phyloP scores from a whole-genome alignment of 768 basidiomycete species.

The Hortiboletus flavorubellus region DNA sequence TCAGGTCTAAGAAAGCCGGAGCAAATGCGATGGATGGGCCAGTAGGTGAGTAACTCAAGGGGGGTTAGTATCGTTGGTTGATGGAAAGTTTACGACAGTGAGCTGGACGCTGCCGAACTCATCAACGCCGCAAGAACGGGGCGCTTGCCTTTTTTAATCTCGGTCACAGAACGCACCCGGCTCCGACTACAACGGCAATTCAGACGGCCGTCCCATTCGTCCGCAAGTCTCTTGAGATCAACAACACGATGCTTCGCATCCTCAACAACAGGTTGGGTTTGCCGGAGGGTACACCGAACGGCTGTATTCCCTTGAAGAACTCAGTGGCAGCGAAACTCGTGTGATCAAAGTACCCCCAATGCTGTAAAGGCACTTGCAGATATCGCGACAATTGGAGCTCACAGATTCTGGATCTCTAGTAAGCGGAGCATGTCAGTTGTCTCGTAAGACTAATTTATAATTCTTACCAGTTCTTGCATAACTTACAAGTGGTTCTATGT shows the following conservation, averaged over 20 bases:
- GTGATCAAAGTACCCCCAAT: conserved; percentile 48
- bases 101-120: conserved; percentile 55
- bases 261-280: conserved; percentile 57
- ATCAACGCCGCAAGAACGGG: conserved; percentile 68
- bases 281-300: conserved; percentile 39
- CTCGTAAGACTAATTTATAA: neutral
- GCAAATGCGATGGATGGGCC: conserved; percentile 57
- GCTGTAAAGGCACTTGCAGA: conserved; percentile 24
- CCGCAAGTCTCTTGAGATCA: conserved; percentile 54
- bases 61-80: neutral
- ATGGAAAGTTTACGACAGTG: neutral
- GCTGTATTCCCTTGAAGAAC: conserved; percentile 43
- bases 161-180: conserved; percentile 55
- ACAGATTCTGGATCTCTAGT: conserved; percentile 77
- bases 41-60: conserved; percentile 35
- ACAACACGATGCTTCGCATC: conserved; percentile 48
- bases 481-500: conserved; percentile 73
- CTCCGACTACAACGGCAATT: conserved; percentile 49
- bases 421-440: conserved; percentile 11
- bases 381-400: conserved; percentile 52
- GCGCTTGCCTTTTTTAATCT: conserved; percentile 54
- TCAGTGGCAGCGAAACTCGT: conserved; percentile 57
- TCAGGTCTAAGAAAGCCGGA: conserved; percentile 58
- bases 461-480: conserved; percentile 58
- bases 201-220: conserved; percentile 52